Conservation (phyloP, 1,284 basidiomycete genomes). For the Testicularia cyperi region DNA sequence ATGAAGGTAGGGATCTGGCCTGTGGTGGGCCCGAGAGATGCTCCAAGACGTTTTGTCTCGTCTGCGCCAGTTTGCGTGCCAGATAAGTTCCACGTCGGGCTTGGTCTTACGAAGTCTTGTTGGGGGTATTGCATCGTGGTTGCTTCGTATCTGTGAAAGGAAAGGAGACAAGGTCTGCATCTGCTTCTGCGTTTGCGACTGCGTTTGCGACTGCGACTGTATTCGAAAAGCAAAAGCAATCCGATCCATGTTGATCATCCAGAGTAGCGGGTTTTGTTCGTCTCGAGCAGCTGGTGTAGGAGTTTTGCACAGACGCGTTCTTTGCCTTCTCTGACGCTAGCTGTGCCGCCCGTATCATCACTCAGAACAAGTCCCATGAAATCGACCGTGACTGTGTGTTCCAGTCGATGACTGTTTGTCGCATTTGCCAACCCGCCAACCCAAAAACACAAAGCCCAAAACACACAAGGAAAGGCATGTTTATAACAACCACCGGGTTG, state of each 20-base stretch:
- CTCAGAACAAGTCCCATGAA: constrained; percentile 3
- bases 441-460: too few relatives aligned
- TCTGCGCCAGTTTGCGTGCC: constrained; percentile 8
- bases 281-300: not conserved
- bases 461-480: too few relatives aligned
- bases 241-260: not conserved
- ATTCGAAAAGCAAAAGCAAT: too few relatives aligned
- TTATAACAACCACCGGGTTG: too few relatives aligned
- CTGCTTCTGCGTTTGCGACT: too few relatives aligned
- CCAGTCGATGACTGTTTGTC: constrained; percentile 6
- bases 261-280: not conserved
- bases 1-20: not conserved
- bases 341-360: not conserved
- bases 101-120: not conserved
- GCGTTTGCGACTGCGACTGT: too few relatives aligned
- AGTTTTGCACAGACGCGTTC: constrained; percentile 3
- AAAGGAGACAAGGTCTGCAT: not conserved
- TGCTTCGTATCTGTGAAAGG: not conserved
- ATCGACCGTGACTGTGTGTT: constrained; percentile 3
- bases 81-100: not conserved
- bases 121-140: not conserved
- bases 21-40: constrained; percentile 20
- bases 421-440: not conserved
- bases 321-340: constrained; percentile 20
- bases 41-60: constrained; percentile 29